Base-by-base conservation (phyloP, 2,329 filamentous ascomycete species). In the Xylaria sp. region DNA sequence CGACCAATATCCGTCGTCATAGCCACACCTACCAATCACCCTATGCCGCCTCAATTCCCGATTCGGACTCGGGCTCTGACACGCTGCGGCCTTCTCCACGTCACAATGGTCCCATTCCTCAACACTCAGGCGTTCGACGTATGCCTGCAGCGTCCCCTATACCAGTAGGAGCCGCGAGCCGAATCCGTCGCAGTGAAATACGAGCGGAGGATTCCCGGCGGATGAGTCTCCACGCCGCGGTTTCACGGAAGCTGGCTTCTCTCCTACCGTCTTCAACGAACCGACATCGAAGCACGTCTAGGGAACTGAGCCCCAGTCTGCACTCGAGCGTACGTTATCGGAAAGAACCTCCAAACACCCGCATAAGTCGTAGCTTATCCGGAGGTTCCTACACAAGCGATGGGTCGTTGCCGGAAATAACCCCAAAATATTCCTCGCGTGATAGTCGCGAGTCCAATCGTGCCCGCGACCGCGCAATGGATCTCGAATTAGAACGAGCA, bases 251-350 rank as follows among this genome's bases (percentile, higher is more conserved):
- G 48, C 34, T 78, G 12, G 67, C 67, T 17, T 74, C 76, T 3
- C 68, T 78, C n/a, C 66, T 78, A 5, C 68, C 69, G 3, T 73
- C 74, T 19, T 73, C 76, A 11, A 62, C 71, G 30, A 73, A 75
- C 32, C 72, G 76, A 27, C 75, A 75, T 17, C 76, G 76, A 9
- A 79, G 77, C 19, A 74, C 54, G n/a, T 78, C 77, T 4, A 74
- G 76, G n/a, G 76, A 78, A 34, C 69, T 72, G 2, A 34, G 48
- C 8, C 55, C 71, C 9, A 65, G 47, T 47, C 42, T 67, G 17
- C 66, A 55, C 27, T 64, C 71, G 1, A 64, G 62, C 27, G 69
- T 74, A 45, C 76, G 73, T 19, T 71, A 74, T 61, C 72, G 72
- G 1, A 73, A 73, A 60, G 72, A 76, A 1, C 58, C 42, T n/a